phyloP scores from a whole-genome alignment of 2,329 filamentous ascomycete genomes.

The Ascochyta viciae-villosae region DNA sequence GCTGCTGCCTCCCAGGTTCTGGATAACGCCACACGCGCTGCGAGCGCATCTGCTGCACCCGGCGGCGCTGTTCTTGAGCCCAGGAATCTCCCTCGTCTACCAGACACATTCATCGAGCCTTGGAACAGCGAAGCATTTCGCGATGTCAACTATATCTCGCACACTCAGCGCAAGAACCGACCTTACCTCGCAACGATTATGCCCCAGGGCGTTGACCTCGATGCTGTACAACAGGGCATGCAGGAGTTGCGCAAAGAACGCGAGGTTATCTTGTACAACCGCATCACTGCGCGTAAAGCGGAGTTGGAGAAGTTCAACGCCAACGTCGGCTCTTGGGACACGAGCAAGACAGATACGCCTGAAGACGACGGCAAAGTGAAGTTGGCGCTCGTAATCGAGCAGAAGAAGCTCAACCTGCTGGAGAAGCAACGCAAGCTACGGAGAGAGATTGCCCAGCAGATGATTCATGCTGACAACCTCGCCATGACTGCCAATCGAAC shows the following conservation, averaged over 20 bases:
- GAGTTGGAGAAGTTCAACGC: constrained; percentile 85
- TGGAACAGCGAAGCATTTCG: constrained; percentile 54
- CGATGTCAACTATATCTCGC: constrained; percentile 79
- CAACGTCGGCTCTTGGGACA: constrained; percentile 88
- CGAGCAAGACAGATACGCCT: constrained; percentile 69
- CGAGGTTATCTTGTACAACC: constrained; percentile 87
- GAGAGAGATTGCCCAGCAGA: constrained; percentile 85
- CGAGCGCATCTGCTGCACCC: constrained; percentile 50
- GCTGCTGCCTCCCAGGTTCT: constrained; percentile 58
- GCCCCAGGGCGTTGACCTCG: constrained; percentile 85
- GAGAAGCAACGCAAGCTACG: constrained; percentile 87
- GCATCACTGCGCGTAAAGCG: constrained; percentile 81
- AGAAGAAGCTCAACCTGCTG: constrained; percentile 88
- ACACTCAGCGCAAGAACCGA: constrained; percentile 76
- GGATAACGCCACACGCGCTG: constrained; percentile 56
- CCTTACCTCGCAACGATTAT: constrained; percentile 86
- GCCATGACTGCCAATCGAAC: constrained; percentile 96
- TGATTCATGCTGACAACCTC: constrained; percentile 94
- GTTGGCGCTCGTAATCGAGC: constrained; percentile 89
- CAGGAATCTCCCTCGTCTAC: constrained; percentile 48
- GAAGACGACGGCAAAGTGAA: constrained; percentile 81
- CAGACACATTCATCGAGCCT: constrained; percentile 61
- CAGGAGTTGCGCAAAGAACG: constrained; percentile 78
- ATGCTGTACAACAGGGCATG: constrained; percentile 56
- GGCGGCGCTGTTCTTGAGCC: constrained; percentile 46